Evolutionary conservation across 352 stramenopile species (phyloP).

Genomic region (Phytopythium sindhum): DNA sequence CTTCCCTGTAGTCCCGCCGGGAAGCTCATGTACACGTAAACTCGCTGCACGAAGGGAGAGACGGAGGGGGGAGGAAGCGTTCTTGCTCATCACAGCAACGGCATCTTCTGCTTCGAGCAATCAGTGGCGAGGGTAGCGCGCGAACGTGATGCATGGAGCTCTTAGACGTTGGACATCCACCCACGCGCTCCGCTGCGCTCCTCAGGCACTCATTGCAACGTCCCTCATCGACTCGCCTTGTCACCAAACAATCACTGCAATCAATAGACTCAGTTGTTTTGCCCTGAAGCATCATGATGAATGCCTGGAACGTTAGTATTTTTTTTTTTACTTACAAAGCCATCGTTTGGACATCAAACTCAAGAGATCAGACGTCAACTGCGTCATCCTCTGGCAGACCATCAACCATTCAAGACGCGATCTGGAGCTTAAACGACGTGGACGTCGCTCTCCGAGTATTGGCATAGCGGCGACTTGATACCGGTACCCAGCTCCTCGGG

Average conservation of each 20-base stretch:
- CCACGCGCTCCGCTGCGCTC: background rate
- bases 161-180: conserved; percentile 1
- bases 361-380: background rate
- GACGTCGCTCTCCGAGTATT: conserved; percentile 32
- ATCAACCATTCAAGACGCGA: background rate
- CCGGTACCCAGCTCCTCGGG: conserved; percentile 31
- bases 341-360: background rate
- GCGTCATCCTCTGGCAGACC: background rate
- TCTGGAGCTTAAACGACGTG: conserved; percentile 12
- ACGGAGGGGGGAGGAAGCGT: background rate
- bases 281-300: background rate
- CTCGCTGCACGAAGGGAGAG: background rate
- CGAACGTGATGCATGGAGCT: background rate
- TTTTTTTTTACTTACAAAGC: background rate
- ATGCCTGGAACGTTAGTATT: background rate
- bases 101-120: background rate
- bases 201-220: background rate
- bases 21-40: conserved; percentile 81
- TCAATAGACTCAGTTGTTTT: background rate
- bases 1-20: conserved; percentile 79
- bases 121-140: background rate
- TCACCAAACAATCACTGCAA: background rate
- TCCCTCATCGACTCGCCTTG: background rate
- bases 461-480: conserved; percentile 25
- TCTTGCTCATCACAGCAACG: background rate